Evolutionary conservation across 805 yeast species (phyloP).

Genomic region (Groenewaldozyma salmanticensis): DNA sequence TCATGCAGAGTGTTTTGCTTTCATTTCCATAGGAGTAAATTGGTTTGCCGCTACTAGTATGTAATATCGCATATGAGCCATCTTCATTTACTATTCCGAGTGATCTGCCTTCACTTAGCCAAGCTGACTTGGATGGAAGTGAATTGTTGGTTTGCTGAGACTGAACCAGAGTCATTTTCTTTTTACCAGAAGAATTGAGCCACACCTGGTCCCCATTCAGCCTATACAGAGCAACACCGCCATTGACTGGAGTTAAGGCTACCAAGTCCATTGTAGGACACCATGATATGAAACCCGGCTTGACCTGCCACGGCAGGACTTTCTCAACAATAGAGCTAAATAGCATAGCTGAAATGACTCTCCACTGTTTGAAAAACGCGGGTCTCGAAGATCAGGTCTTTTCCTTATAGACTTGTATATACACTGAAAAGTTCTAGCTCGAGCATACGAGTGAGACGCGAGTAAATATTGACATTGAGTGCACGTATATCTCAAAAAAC

Average conservation of each 20-base stretch:
- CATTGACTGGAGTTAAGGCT: constrained; percentile 32
- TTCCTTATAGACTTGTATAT: too few relatives aligned
- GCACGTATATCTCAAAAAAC: too few relatives aligned
- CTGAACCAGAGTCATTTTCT: neutral
- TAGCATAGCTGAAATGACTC: neutral
- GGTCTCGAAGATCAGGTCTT: too few relatives aligned
- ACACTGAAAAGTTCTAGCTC: too few relatives aligned
- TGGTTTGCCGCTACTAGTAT: constrained; percentile 38
- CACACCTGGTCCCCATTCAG: constrained; percentile 45
- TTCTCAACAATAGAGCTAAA: constrained; percentile 8
- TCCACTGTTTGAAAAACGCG: constrained; percentile 44
- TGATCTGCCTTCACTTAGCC: constrained; percentile 33
- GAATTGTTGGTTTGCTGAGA: too few relatives aligned
- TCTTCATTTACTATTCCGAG: constrained; percentile 40
- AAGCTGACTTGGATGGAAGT: constrained; percentile 20
- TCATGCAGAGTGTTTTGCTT: neutral
- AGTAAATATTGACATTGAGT: too few relatives aligned
- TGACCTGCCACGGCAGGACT: constrained; percentile 12
- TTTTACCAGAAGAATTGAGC: constrained; percentile 31
- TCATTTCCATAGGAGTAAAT: constrained; percentile 19
- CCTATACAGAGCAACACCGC: constrained; percentile 49
- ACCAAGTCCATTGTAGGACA: constrained; percentile 48
- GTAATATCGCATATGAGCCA: constrained; percentile 34
- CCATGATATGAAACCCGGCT: constrained; percentile 22
- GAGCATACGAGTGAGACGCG: too few relatives aligned